Conservation (phyloP, 352 stramenopile genomes). For the Phytophthora fragariae region DNA sequence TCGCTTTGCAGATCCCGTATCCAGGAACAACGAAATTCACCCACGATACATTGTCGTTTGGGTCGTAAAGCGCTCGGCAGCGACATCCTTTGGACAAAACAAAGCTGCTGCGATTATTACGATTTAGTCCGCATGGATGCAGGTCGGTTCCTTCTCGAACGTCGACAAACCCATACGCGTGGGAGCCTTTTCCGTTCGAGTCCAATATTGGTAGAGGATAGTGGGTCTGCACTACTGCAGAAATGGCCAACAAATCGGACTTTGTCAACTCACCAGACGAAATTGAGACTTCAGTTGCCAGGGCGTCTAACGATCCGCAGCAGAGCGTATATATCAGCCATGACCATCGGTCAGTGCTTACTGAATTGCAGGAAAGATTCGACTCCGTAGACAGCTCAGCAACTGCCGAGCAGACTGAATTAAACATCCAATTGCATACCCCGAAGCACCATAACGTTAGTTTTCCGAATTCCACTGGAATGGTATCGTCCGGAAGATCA, state of each 20-base stretch:
- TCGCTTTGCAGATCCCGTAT: conserved; percentile 3
- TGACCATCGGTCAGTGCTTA: neutral
- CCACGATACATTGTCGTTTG: neutral
- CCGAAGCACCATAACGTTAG: neutral
- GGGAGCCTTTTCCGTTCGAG: neutral
- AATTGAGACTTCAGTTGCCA: neutral
- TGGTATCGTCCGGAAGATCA: neutral
- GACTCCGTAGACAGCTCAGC: neutral
- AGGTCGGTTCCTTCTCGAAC: neutral
- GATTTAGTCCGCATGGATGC: neutral
- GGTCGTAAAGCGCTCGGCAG: conserved; percentile 6
- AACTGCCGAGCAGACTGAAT: neutral
- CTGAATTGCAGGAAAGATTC: neutral
- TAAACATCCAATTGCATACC: neutral
- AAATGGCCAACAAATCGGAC: neutral
- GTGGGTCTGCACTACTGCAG: neutral
- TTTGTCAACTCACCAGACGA: neutral
- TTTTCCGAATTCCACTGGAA: neutral
- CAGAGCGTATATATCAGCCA: neutral
- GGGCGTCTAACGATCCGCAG: too few relatives aligned
- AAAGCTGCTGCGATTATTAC: neutral
- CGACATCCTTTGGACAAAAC: neutral
- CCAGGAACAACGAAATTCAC: conserved; percentile 3
- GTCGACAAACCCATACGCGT: neutral
- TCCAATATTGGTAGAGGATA: neutral